Evolutionary conservation across 2,329 filamentous ascomycete genomes (phyloP).

Genomic region (Colletotrichum spinosum): DNA sequence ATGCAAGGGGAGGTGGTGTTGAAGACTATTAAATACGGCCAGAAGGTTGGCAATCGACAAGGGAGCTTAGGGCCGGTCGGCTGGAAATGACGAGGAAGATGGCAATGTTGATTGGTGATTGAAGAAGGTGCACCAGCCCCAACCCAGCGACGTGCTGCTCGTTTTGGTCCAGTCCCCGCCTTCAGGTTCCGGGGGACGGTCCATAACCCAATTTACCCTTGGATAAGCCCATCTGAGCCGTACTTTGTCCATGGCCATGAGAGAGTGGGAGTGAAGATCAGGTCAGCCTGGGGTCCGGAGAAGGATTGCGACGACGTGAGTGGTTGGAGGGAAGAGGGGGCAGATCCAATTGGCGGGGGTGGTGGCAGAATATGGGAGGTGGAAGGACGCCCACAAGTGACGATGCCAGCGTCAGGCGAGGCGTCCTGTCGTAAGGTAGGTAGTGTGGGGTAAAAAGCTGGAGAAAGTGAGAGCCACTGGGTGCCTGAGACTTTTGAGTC

Average conservation of each 20-base stretch:
- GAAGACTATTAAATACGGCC: conserved; percentile 24
- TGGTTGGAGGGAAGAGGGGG: conserved; percentile 21
- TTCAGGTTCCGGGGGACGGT: conserved; percentile 12
- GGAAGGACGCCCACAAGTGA: no score
- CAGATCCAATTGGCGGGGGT: conserved; percentile 22
- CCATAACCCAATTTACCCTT: conserved; percentile 7
- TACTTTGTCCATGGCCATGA: conserved; percentile 5
- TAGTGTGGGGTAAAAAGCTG: no score
- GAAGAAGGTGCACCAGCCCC: conserved; percentile 18
- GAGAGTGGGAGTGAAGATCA: conserved; percentile 10
- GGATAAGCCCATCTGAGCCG: conserved; percentile 22
- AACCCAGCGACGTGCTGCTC: conserved; percentile 26
- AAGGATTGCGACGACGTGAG: conserved; percentile 30
- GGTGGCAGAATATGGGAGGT: background rate
- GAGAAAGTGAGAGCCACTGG: background rate
- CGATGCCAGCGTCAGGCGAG: no score
- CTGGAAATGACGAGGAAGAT: background rate
- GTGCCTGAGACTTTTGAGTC: no score
- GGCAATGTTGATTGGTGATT: background rate
- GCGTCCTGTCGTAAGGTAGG: no score
- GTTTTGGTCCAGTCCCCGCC: conserved; percentile 31
- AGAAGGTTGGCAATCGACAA: conserved; percentile 1
- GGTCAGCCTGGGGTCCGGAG: conserved; percentile 34
- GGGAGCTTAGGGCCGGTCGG: conserved; percentile 7
- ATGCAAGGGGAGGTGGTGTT: conserved; percentile 22